phyloP scores from a whole-genome alignment of 345 rosid genomes.

The Salix arbutifolia region DNA sequence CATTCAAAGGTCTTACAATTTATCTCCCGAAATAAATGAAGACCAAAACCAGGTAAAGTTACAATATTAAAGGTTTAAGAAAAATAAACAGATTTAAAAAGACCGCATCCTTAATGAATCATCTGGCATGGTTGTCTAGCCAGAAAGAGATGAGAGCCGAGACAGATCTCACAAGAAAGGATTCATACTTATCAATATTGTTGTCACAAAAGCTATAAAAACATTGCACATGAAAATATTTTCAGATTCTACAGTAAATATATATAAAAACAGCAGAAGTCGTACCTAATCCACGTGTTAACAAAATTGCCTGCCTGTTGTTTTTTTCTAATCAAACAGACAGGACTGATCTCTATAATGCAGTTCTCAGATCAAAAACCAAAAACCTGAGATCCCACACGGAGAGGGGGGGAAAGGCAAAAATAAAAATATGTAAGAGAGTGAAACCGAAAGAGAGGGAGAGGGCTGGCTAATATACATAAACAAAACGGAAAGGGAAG shows the following conservation, averaged over 20 bases:
- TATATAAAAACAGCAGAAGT: not conserved
- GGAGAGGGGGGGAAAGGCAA: not conserved
- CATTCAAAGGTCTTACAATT: not conserved
- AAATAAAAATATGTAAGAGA: not conserved
- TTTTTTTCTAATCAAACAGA: constrained; percentile 9
- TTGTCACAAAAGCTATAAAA: not conserved
- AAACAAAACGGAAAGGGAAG: not conserved
- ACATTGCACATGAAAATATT: constrained; percentile 13
- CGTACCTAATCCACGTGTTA: constrained; percentile 12
- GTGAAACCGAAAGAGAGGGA: not conserved
- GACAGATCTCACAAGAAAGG: constrained; percentile 7
- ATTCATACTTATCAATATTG: not conserved
- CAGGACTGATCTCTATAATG: constrained; percentile 13
- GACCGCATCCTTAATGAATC: not conserved
- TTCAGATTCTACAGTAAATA: not conserved
- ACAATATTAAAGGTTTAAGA: not conserved
- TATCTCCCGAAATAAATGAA: not conserved
- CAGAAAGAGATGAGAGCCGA: not conserved
- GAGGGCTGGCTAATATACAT: not conserved
- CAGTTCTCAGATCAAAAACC: constrained; percentile 2
- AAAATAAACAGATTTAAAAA: not conserved
- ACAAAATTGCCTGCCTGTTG: not conserved
- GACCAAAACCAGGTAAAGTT: not conserved
- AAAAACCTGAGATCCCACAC: not conserved
- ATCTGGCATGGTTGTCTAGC: constrained; percentile 18